Base-by-base conservation (phyloP, 352 stramenopile genomes). In the Phytophthora pini region DNA sequence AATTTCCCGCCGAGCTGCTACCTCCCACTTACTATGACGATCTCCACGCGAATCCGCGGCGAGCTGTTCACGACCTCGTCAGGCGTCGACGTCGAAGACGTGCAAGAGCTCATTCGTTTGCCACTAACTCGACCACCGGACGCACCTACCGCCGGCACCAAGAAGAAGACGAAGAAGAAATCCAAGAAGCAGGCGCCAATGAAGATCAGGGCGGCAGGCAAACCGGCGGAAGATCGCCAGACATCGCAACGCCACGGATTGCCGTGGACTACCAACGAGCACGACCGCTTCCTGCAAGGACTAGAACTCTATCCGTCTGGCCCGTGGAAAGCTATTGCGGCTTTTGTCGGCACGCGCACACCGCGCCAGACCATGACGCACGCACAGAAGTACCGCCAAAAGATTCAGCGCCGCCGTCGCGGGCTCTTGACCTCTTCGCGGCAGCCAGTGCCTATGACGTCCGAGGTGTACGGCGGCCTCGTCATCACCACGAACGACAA, bases 351-450 rank as follows among this genome's bases (percentile, higher is more conserved):
- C 45, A 88, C 77, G 12, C 77, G 79, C 27, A 88, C 81, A 5
- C 72, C 91, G 12, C 90, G 94, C n/a, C 95, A 99, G 71, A 98
- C 98, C 40, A 86, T 86, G 43, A 97, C 85, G n/a, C 95, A 98
- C 61, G 93, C 93, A 3, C 93, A 98, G 76, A 98, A 98, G 67
- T 98, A 98, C 69, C 80, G 82, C 48, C 77, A 90, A 65, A 92
- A 92, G 69, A 80, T 87, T 41, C 69, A 74, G 39, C 72, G 80
- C 1, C 72, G 79, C 0, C 77, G 72, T 51, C 74, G 66, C 32
- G 77, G 70, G 3, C 60, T 77, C 24, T 45, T 75, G 34, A 72
- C 70, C 12, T 65, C 59, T 13, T 72, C 69, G 0, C 50, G 59
- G 9, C 56, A 59, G 8, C 57, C 43, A 13, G 60, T 65, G 26